phyloP scores from a whole-genome alignment of 345 rosid genomes.

The Cardamine occulta region DNA sequence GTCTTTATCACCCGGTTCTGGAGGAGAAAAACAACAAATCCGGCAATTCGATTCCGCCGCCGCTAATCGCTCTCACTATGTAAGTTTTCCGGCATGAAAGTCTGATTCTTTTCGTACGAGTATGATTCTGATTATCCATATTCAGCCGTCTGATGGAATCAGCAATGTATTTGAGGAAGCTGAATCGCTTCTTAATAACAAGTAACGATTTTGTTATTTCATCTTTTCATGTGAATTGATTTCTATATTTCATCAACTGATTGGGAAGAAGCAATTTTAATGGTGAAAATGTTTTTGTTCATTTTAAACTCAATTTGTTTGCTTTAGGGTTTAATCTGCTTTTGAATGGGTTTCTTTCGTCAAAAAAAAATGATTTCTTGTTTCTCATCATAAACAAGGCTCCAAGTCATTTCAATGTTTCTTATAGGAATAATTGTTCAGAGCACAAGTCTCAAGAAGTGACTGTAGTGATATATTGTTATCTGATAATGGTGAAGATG shows the following conservation, averaged over 20 bases:
- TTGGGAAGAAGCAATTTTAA: background rate
- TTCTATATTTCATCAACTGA: background rate
- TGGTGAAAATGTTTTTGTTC: background rate
- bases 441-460: constrained; percentile 71
- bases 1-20: background rate
- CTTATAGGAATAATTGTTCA: constrained; percentile 63
- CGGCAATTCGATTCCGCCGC: constrained; percentile 61
- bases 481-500: constrained; percentile 48
- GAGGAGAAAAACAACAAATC: constrained; percentile 58
- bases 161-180: constrained; percentile 59
- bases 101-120: background rate
- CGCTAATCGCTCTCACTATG: constrained; percentile 44
- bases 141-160: constrained; percentile 63
- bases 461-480: constrained; percentile 67
- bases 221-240: background rate
- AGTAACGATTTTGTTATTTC: constrained; percentile 47
- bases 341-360: background rate
- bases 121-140: background rate
- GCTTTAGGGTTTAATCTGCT: background rate
- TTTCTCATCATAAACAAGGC: background rate
- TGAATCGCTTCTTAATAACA: constrained; percentile 54
- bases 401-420: constrained; percentile 9
- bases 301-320: no score
- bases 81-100: background rate
- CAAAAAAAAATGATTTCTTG: background rate